Conservation (phyloP, 495 filamentous ascomycete genomes). For the Neurospora sp. region DNA sequence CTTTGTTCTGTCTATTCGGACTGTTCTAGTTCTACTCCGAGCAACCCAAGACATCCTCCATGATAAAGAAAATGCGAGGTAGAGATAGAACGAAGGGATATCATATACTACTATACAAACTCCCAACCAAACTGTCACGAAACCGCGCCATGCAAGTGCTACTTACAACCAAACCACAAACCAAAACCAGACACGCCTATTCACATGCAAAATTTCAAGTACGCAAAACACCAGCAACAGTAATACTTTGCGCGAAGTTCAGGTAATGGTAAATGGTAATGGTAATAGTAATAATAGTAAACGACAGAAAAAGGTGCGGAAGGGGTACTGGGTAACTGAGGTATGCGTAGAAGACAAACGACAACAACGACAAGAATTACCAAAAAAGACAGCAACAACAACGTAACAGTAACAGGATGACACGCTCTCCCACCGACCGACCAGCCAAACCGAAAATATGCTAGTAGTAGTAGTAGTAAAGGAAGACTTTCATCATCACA, state of each 20-base stretch:
- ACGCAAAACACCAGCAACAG: neutral
- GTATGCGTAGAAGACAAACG: neutral
- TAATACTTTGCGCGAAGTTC: too few species aligned
- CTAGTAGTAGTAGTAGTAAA: neutral
- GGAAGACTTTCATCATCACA: neutral
- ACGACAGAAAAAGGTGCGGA: neutral
- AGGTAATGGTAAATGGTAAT: neutral
- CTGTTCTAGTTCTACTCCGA: too few species aligned
- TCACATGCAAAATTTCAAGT: neutral
- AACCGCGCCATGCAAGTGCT: neutral
- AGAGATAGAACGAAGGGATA: neutral
- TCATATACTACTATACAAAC: neutral
- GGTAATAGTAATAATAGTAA: neutral
- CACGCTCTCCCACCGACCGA: neutral
- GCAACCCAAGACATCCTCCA: too few species aligned
- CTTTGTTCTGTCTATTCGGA: too few species aligned
- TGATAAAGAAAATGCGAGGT: too few species aligned
- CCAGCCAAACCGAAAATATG: neutral
- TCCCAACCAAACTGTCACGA: neutral
- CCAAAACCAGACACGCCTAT: neutral
- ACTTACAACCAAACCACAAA: neutral
- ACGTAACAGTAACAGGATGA: neutral
- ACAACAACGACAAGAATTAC: neutral
- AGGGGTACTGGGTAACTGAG: neutral
- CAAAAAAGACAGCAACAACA: neutral